Evolutionary conservation across 2,329 filamentous ascomycete genomes (phyloP), one percentile per base, ranked within the genome.

Genomic region (Boeremia exigua): DNA sequence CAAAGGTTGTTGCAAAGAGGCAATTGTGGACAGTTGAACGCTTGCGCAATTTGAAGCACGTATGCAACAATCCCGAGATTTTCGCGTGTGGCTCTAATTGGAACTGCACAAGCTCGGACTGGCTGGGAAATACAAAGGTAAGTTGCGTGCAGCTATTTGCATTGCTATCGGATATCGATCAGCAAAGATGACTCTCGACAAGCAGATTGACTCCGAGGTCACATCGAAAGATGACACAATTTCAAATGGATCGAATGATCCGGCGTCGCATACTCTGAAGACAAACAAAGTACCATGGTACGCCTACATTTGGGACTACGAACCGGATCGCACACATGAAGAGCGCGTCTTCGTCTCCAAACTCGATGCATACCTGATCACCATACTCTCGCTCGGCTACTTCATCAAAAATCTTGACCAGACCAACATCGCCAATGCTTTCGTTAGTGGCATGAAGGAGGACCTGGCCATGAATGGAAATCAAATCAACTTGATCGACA

Each of bases 401-500:
- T 71, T 64, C 48, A 69, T 69, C 58, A 68, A 67, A 46, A 64
- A 66, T 27, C 56, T 70, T 4, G 66, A 69, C 34, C 63, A 67
- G 37, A 65, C 60, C 8, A 69, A 69, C 25, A 66, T 69, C 54
- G 60, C 49, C 39, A 67, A 64, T 56, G 65, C 66, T 10, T 68
- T 62, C 39, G 65, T 69, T 19, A 63, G 59, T 28, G 63, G 65
- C 19, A 69, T 68, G 66, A 68, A 68, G 32, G 67, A 69, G 48
- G 62, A 69, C 23, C 57, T 69, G 7, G 38, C 42, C 6, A 62
- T 69, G 48, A 63, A 66, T 23, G 54, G 58, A 8, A 68, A 69
- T 33, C 52, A 69, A 38, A 57, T 68, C 56, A 69, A 69, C 14
- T 47, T 61, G 17, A 49, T 66, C 25, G 58, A 63, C 30, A 65